These are phyloP conservation scores for Golubevia sp. DNA, from an alignment of 1,284 basidiomycete species.

Conservation along the genomic window DNA sequence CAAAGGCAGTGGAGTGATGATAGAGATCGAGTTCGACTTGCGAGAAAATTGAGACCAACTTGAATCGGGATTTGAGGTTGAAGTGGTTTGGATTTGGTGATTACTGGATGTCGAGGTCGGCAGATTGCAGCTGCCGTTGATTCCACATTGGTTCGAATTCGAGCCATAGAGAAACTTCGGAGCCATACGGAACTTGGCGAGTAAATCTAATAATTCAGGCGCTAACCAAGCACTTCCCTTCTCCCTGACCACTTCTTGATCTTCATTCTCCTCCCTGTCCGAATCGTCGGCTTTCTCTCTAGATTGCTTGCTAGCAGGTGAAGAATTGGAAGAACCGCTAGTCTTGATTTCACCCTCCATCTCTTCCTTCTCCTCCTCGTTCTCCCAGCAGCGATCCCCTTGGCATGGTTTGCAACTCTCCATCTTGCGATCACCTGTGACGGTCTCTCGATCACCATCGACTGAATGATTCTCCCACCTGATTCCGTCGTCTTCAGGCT, in stretches of 20 bases:
- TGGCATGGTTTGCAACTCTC: not conserved
- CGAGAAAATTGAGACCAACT: too few relatives aligned
- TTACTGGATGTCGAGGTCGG: too few relatives aligned
- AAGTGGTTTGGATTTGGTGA: too few relatives aligned
- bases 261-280: not conserved
- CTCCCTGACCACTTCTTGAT: not conserved
- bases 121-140: too few relatives aligned
- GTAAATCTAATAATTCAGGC: constrained; percentile 29
- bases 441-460: not conserved
- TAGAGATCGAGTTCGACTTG: too few relatives aligned
- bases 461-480: not conserved
- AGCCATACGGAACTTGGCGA: constrained; percentile 1
- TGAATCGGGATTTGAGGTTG: too few relatives aligned
- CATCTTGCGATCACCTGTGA: not conserved
- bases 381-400: not conserved
- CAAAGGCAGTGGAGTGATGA: too few relatives aligned
- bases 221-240: constrained; percentile 18
- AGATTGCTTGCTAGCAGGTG: not conserved
- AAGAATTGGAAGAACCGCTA: not conserved
- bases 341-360: not conserved
- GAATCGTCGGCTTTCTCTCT: not conserved
- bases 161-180: not conserved
- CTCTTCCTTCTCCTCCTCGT: not conserved
- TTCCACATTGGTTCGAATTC: not conserved
- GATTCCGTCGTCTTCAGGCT: constrained; percentile 27